A percentile compares a stretch with the other conserved stretches of the same genome.
These are phyloP conservation scores for Aspergillus wentii DNA, from an alignment of 495 filamentous ascomycete species.

Conservation along the genomic window DNA sequence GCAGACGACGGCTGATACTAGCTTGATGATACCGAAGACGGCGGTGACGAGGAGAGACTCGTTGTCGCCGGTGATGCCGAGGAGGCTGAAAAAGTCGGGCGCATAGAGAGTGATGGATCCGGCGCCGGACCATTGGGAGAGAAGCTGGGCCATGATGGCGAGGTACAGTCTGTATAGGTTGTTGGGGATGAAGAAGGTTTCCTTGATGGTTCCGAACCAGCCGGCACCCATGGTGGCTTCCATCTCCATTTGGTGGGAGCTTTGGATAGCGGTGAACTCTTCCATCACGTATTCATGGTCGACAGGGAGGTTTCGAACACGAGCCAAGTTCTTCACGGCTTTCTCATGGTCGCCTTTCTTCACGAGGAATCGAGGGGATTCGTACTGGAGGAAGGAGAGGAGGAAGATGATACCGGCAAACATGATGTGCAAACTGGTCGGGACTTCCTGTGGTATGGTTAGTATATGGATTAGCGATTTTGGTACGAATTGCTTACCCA, in stretches of 20 bases:
- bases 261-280: slow-evolving; percentile 60
- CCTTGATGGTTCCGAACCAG: slow-evolving; percentile 50
- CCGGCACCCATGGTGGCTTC: slow-evolving; percentile 55
- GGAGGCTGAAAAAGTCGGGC: slow-evolving; percentile 58
- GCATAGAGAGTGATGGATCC: slow-evolving; percentile 65
- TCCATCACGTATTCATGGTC: slow-evolving; percentile 43
- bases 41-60: slow-evolving; percentile 63
- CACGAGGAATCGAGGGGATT: slow-evolving; percentile 61
- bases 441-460: slow-evolving; percentile 46
- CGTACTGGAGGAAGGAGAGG: slow-evolving; percentile 59
- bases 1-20: slow-evolving; percentile 57
- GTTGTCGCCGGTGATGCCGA: slow-evolving; percentile 57
- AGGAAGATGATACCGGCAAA: slow-evolving; percentile 64
- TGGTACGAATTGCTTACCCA: slow-evolving; percentile 39
- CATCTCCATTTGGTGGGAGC: slow-evolving; percentile 64
- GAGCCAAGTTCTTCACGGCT: slow-evolving; percentile 39
- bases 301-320: slow-evolving; percentile 34
- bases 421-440: slow-evolving; percentile 66
- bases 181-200: slow-evolving; percentile 52
- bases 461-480: slow-evolving; percentile 8
- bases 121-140: slow-evolving; percentile 68
- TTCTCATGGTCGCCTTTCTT: slow-evolving; percentile 50
- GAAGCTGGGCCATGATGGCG: slow-evolving; percentile 52
- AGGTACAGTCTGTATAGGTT: slow-evolving; percentile 64
- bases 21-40: slow-evolving; percentile 67